Evolutionary conservation across 164 flowering plant species (phyloP).

Genomic region (Tetrastigma voinierianum): DNA sequence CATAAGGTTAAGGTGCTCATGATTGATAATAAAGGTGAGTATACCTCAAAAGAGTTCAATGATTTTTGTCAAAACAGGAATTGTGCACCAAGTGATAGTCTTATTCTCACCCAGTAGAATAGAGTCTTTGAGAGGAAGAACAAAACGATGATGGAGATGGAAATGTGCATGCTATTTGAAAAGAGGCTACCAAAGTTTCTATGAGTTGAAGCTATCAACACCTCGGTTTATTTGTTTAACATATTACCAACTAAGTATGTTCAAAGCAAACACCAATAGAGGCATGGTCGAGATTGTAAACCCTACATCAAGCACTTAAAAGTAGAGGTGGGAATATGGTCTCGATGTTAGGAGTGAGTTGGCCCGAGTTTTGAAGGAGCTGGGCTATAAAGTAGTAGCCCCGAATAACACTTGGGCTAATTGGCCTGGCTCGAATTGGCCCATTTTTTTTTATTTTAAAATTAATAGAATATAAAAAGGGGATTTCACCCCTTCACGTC

Average conservation of each 20-base stretch:
- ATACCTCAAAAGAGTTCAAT: background rate
- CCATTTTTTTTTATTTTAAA: no score
- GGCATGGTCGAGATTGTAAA: background rate
- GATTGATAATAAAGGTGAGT: background rate
- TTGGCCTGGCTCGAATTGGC: no score
- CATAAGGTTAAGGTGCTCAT: background rate
- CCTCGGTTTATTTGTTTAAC: background rate
- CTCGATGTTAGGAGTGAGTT: no score
- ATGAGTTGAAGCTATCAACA: background rate
- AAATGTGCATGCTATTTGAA: background rate
- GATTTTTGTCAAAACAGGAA: background rate
- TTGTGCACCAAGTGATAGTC: background rate
- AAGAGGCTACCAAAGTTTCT: background rate
- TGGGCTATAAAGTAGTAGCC: no score
- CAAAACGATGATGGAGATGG: slow-evolving; percentile 5
- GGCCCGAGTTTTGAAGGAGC: no score
- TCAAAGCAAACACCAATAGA: background rate
- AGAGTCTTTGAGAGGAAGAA: slow-evolving; percentile 4
- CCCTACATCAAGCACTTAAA: background rate
- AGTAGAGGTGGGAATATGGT: no score
- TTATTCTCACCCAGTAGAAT: background rate
- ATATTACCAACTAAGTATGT: background rate
- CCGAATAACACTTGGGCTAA: no score
- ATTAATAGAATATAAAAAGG: no score
- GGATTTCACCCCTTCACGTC: no score